These are phyloP conservation scores for Yamagishiella unicocca DNA, from an alignment of 139 green algal species.

Conservation along the genomic window DNA sequence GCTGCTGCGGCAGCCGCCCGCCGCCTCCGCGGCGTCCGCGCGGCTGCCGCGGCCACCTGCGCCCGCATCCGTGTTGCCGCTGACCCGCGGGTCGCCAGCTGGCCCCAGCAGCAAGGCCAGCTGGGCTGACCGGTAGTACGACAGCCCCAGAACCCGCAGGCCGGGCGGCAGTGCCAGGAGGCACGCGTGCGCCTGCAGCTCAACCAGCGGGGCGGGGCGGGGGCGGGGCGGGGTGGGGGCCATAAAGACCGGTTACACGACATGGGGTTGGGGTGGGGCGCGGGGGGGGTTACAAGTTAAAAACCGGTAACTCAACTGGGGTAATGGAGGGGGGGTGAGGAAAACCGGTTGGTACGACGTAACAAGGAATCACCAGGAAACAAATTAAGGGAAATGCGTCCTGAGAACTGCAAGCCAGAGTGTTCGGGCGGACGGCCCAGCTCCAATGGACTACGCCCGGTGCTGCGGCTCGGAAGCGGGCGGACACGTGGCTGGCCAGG, in stretches of 20 bases:
- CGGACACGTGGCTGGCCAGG: too few species aligned
- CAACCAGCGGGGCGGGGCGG: background rate
- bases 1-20: too few species aligned
- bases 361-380: too few species aligned
- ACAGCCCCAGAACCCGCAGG: background rate
- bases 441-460: too few species aligned
- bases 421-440: too few species aligned
- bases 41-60: background rate
- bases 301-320: background rate
- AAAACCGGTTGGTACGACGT: too few species aligned
- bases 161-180: conserved; percentile 19
- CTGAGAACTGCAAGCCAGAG: too few species aligned
- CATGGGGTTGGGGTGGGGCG: background rate
- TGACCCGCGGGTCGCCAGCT: background rate
- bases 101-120: conserved; percentile 37
- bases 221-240: background rate
- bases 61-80: background rate
- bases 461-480: too few species aligned
- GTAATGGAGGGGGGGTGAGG: too few species aligned
- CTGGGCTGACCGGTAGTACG: conserved; percentile 16
- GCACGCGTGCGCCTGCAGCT: background rate
- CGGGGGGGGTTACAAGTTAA: background rate
- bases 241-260: background rate
- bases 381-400: too few species aligned
- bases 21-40: too few species aligned